Evolutionary conservation across 257 asterid genomes (phyloP).

Genomic region (Eucommia ulmoides): DNA sequence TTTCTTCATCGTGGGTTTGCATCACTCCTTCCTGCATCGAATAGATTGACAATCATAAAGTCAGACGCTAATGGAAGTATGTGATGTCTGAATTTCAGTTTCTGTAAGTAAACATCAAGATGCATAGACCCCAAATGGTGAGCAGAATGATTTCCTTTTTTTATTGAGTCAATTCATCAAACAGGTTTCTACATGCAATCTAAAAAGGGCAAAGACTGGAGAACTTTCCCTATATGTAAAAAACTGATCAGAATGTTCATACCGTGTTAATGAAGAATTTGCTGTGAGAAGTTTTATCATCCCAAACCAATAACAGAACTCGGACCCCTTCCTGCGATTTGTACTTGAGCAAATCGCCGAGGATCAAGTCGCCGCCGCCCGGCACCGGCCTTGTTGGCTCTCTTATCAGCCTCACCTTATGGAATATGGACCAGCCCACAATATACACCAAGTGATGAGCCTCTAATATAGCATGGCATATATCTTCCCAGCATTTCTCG

Average conservation of each 20-base stretch:
- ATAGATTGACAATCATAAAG: background rate
- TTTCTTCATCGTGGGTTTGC: conserved; percentile 97
- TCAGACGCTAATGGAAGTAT: too few relatives aligned
- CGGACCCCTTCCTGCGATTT: conserved; percentile 96
- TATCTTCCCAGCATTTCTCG: conserved; percentile 67
- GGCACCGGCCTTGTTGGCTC: conserved; percentile 71
- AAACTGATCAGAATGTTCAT: conserved; percentile 1
- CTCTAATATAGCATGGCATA: conserved; percentile 64
- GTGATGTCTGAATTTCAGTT: too few relatives aligned
- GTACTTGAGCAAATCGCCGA: conserved; percentile 79
- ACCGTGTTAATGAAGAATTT: conserved; percentile 74
- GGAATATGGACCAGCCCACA: conserved; percentile 71
- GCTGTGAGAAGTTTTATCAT: conserved; percentile 89
- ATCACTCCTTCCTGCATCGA: conserved; percentile 78
- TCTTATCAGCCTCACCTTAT: conserved; percentile 60
- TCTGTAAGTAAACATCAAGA: too few relatives aligned
- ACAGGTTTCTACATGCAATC: too few relatives aligned
- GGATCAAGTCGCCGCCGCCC: conserved; percentile 64
- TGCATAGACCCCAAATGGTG: too few relatives aligned
- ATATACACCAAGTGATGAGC: conserved; percentile 69
- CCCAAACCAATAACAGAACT: conserved; percentile 92
- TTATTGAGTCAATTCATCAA: too few relatives aligned
- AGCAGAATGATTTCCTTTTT: too few relatives aligned
- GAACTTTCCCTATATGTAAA: background rate
- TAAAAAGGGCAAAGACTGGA: conserved; percentile 2